Evolutionary conservation across 139 green algal genomes (phyloP).

Genomic region (Closterium sp.): DNA sequence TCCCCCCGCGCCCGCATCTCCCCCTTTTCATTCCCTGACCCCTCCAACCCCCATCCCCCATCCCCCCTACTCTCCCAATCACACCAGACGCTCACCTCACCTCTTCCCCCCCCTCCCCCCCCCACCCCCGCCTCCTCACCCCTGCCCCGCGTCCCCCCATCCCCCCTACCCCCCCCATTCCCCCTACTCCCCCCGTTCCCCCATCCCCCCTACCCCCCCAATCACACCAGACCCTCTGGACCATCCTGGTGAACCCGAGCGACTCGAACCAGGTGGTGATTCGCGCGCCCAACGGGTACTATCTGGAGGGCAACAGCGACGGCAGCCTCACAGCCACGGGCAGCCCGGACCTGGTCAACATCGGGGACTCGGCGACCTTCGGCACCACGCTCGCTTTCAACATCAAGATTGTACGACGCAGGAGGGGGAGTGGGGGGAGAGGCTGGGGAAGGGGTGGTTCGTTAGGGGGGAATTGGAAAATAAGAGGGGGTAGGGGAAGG

Average conservation of each 20-base stretch:
- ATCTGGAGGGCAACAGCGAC: neutral
- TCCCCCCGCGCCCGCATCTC: neutral
- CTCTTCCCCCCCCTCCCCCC: no score
- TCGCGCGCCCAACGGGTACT: slow-evolving; percentile 16
- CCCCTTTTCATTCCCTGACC: neutral
- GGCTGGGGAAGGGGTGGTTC: no score
- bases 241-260: neutral
- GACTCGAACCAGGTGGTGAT: neutral
- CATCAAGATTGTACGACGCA: neutral
- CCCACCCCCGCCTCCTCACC: no score
- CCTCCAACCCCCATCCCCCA: neutral
- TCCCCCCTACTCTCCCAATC: no score
- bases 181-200: no score
- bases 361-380: neutral
- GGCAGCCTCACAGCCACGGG: slow-evolving; percentile 2
- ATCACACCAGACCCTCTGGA: neutral
- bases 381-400: neutral
- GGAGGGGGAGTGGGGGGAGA: no score
- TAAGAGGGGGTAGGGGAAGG: no score
- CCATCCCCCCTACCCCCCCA: no score
- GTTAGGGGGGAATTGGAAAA: no score
- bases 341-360: neutral
- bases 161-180: no score
- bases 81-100: no score
- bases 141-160: no score